Evolutionary conservation across 208 protist species (phyloP).

Genomic region (Sergeia podlipaevii): DNA sequence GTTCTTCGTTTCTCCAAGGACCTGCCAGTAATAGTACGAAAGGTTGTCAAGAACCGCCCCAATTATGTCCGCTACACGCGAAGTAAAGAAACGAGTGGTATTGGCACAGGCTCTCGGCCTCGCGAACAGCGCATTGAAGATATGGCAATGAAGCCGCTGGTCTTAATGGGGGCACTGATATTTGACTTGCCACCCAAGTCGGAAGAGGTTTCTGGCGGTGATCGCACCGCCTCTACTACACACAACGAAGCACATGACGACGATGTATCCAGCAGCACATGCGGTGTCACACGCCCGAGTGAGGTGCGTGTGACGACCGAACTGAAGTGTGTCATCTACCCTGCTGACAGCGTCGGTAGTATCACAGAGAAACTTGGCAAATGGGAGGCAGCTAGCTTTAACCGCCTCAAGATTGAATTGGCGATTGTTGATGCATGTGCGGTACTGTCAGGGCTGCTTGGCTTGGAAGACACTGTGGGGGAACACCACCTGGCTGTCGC

Average conservation of each 20-base stretch:
- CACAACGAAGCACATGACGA: background rate
- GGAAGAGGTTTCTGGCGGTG: background rate
- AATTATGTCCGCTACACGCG: constrained; percentile 34
- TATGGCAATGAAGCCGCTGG: constrained; percentile 87
- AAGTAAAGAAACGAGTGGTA: constrained; percentile 22
- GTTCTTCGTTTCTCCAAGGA: constrained; percentile 78
- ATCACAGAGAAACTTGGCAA: constrained; percentile 61
- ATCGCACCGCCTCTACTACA: background rate
- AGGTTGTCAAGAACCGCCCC: constrained; percentile 66
- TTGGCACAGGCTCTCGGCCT: constrained; percentile 55
- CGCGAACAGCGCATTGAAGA: constrained; percentile 72
- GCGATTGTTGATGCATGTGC: constrained; percentile 64
- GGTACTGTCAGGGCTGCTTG: constrained; percentile 52
- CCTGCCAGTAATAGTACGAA: constrained; percentile 73
- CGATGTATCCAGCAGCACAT: constrained; percentile 45
- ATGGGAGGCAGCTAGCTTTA: constrained; percentile 81
- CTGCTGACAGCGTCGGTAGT: constrained; percentile 62
- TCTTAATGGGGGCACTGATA: constrained; percentile 74
- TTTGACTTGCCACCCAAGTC: constrained; percentile 31
- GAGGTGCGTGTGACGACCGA: constrained; percentile 60
- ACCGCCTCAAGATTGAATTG: constrained; percentile 73
- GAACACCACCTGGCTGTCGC: constrained; percentile 28
- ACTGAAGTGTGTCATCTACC: constrained; percentile 67
- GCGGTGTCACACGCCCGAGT: constrained; percentile 35
- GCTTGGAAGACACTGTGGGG: constrained; percentile 19